Evolutionary conservation across 495 filamentous ascomycete species (phyloP).

Genomic region (Cudoniella acicularis): DNA sequence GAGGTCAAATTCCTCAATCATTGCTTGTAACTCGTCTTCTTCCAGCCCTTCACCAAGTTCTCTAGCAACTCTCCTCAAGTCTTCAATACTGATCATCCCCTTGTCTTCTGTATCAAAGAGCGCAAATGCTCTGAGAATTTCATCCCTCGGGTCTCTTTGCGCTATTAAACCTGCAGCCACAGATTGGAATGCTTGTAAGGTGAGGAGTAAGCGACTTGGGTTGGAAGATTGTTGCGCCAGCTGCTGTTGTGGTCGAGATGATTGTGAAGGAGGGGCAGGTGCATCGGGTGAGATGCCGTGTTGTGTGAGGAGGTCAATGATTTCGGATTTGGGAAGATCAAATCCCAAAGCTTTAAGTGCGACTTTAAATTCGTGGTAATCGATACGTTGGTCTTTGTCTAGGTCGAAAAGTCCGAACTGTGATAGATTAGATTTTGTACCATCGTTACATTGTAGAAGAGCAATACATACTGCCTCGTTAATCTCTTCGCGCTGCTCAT

Average conservation of each 20-base stretch:
- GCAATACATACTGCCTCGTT: conserved; percentile 72
- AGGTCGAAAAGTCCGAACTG: conserved; percentile 97
- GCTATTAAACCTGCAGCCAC: conserved; percentile 78
- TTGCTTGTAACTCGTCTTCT: conserved; percentile 87
- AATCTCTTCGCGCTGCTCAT: conserved; percentile 87
- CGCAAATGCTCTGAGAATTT: conserved; percentile 87
- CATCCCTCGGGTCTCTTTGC: conserved; percentile 79
- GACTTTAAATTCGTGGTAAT: conserved; percentile 98
- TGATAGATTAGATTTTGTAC: too few relatives aligned
- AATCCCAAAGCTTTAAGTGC: conserved; percentile 95
- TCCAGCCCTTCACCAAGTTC: conserved; percentile 89
- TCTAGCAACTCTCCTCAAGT: conserved; percentile 80
- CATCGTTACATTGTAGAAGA: too few relatives aligned
- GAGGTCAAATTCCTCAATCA: conserved; percentile 99
- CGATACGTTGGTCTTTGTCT: conserved; percentile 88
- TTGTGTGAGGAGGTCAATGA: conserved; percentile 68
- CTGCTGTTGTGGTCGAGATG: conserved; percentile 37
- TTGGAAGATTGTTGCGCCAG: not conserved
- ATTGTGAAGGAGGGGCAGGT: conserved; percentile 26
- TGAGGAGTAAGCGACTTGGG: conserved; percentile 57
- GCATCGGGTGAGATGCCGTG: conserved; percentile 56
- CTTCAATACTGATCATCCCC: conserved; percentile 80
- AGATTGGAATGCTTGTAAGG: conserved; percentile 68
- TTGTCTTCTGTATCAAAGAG: conserved; percentile 75
- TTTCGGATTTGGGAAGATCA: conserved; percentile 79